These are phyloP conservation scores for Paecilomyces fulvus DNA, from an alignment of 2,329 filamentous ascomycete genomes.

Conservation along the genomic window DNA sequence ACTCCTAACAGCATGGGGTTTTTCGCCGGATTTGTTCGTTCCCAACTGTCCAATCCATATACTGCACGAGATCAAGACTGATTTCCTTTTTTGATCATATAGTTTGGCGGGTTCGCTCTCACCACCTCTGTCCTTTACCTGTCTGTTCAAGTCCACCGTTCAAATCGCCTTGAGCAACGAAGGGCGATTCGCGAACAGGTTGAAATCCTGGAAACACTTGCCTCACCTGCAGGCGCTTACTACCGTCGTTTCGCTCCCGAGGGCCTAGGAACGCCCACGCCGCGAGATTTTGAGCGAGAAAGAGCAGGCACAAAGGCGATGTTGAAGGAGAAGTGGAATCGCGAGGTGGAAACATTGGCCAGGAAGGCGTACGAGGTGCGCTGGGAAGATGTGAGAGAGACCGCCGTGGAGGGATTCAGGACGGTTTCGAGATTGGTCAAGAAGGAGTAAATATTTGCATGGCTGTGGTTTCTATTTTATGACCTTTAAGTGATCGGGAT, in stretches of 20 bases:
- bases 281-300: slow-evolving; percentile 19
- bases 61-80: background rate
- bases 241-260: slow-evolving; percentile 20
- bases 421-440: slow-evolving; percentile 24
- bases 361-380: slow-evolving; percentile 58
- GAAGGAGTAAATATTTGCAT: slow-evolving; percentile 15
- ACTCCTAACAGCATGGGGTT: slow-evolving; percentile 54
- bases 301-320: slow-evolving; percentile 54
- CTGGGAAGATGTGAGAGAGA: slow-evolving; percentile 51
- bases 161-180: slow-evolving; percentile 49
- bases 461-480: background rate
- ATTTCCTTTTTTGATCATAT: background rate
- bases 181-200: slow-evolving; percentile 37
- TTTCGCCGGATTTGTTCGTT: slow-evolving; percentile 62
- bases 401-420: slow-evolving; percentile 45
- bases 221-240: slow-evolving; percentile 26
- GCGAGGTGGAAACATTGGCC: slow-evolving; percentile 60
- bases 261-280: slow-evolving; percentile 1
- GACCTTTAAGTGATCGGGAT: no score
- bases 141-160: slow-evolving; percentile 60
- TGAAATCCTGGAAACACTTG: slow-evolving; percentile 32
- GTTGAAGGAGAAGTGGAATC: slow-evolving; percentile 71
- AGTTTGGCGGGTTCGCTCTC: slow-evolving; percentile 69
- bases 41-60: background rate
- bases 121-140: slow-evolving; percentile 67